Percentiles rank a stretch among this genome's conserved stretches.
Conservation (phyloP, 306 rosid species). For the Hippophae tibetana region DNA sequence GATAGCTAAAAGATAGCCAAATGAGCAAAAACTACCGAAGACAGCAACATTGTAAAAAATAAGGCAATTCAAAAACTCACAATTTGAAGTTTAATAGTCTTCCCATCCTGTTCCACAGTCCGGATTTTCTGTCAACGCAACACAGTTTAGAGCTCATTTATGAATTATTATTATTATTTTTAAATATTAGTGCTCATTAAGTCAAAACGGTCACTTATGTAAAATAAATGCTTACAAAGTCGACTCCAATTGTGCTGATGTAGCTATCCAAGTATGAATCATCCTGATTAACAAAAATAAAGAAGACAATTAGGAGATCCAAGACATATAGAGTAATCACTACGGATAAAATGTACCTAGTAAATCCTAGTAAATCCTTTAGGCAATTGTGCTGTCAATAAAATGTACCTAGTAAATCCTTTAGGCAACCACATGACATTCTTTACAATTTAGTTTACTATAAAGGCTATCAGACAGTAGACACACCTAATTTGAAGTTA, state of each 20-base stretch:
- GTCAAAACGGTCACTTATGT: conserved; percentile 4
- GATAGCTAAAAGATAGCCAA: too few species aligned
- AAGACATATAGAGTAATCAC: background rate
- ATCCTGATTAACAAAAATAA: conserved; percentile 46
- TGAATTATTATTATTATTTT: too few species aligned
- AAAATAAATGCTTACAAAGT: conserved; percentile 65
- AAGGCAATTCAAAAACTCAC: conserved; percentile 33
- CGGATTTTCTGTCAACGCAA: conserved; percentile 66
- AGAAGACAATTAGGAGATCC: conserved; percentile 12
- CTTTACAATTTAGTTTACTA: too few species aligned
- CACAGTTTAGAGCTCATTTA: background rate
- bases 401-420: too few species aligned
- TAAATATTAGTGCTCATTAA: conserved; percentile 10
- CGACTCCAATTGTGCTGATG: conserved; percentile 99
- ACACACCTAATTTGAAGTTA: background rate
- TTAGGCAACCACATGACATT: too few species aligned
- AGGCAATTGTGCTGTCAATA: too few species aligned
- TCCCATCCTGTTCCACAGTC: conserved; percentile 88
- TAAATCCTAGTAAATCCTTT: too few species aligned
- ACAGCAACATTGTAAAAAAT: conserved; percentile 5
- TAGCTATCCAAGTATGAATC: conserved; percentile 99
- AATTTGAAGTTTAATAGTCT: conserved; percentile 89
- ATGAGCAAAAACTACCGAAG: too few species aligned
- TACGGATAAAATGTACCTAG: background rate
- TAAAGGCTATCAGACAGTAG: background rate